A percentile compares a stretch with the other conserved stretches of the same genome.
phyloP scores from a whole-genome alignment of 2,329 filamentous ascomycete genomes.

The Microdochium trichocladiopsis region DNA sequence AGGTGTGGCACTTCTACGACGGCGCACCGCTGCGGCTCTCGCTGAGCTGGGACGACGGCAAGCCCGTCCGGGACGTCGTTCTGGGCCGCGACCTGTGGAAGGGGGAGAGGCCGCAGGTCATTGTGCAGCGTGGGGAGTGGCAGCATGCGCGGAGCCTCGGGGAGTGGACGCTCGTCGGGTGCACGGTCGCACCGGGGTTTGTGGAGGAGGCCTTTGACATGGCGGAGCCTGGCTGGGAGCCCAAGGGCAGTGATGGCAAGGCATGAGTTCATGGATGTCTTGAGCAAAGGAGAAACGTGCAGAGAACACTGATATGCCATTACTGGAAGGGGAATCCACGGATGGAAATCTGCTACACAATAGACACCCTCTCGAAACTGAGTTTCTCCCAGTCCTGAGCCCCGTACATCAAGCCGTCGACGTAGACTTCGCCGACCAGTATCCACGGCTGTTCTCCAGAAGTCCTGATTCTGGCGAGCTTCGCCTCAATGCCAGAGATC shows the following conservation, averaged over 20 bases:
- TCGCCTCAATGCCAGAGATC: no score
- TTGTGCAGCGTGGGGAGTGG: conserved; percentile 33
- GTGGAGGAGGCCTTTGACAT: conserved; percentile 17
- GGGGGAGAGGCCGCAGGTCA: conserved; percentile 34
- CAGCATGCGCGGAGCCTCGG: conserved; percentile 37
- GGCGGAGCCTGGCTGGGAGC: conserved; percentile 16
- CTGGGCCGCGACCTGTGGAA: conserved; percentile 36
- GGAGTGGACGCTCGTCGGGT: conserved; percentile 40
- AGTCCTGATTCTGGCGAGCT: no score
- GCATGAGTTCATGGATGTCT: not conserved
- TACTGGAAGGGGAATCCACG: no score
- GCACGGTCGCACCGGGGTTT: conserved; percentile 17
- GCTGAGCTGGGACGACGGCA: conserved; percentile 35
- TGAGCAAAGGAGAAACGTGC: not conserved
- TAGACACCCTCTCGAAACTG: no score
- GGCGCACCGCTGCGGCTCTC: conserved; percentile 40
- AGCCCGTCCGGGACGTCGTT: conserved; percentile 21
- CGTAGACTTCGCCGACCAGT: no score
- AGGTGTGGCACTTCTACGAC: conserved; percentile 48
- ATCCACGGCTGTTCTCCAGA: no score
- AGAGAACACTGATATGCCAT: no score
- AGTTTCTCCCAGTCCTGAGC: no score
- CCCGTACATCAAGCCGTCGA: no score
- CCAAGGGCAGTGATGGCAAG: conserved; percentile 2
- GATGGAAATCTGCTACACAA: no score